Evolutionary conservation across 2,329 filamentous ascomycete genomes (phyloP), one percentile per base, ranked within the genome.

Genomic region (Fusarium udum): DNA sequence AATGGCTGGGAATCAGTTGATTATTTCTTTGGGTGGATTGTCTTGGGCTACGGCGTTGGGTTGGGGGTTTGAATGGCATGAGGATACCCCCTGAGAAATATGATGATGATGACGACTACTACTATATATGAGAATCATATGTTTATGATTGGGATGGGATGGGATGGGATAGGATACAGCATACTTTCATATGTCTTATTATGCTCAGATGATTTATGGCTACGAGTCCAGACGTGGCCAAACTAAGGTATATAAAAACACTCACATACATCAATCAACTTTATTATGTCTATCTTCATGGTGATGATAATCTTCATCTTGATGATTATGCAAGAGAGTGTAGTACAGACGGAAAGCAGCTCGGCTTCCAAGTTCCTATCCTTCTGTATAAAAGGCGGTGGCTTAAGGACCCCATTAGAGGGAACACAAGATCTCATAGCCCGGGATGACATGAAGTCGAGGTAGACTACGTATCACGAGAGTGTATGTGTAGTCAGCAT

Each of bases 1-100:
- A 73, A 28, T 82, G 78, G 76, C 37, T 82, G 42, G 67, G 70
- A 34, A 52, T 36, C 45, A 69, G 45, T 22, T 55, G 53, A 58
- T 49, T 11, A 14, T 45, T 24, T 61, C 24, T 53, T 61, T 48
- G 49, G 45, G 24, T 52, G 31, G 42, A 28, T 59, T 57, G 56
- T 51, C 64, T 56, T 61, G 55, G 69, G 34, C 24, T 57, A 73
- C 16, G 64, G 72, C 63, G 65, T 66, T 72, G 64, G 52, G 37
- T 49, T 45, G 36, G 56, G 57, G 58, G 16, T 64, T 70, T 52
- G 39, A 46, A 49, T 20, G 32, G 39, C 57, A 40, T 63, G 59
- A 60, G 65, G 60, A 70, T 69, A 69, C 67, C 67, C 66, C 59
- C 7, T 49, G 48, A 43, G 40, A 59, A 40, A 69, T 43, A n/a